Evolutionary conservation across 2,329 filamentous ascomycete species (phyloP).

Genomic region (Aspergillus phoenicis): DNA sequence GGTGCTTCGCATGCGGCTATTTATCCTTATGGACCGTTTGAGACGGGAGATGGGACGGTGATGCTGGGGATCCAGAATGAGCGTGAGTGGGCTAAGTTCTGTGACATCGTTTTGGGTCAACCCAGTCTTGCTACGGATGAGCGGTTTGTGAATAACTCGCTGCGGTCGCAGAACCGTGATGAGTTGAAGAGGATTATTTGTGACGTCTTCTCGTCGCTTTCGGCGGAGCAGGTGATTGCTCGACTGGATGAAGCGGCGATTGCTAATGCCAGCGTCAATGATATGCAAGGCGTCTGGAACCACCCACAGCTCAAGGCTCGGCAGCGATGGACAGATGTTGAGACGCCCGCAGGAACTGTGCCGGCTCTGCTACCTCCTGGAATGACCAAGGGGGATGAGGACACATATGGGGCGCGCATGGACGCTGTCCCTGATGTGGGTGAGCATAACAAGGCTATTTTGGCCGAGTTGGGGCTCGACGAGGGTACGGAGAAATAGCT

Average conservation of each 20-base stretch:
- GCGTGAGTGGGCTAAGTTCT: constrained; percentile 57
- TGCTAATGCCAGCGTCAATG: constrained; percentile 59
- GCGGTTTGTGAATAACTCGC: constrained; percentile 53
- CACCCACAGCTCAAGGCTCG: constrained; percentile 57
- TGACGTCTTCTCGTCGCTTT: constrained; percentile 43
- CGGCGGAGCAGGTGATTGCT: constrained; percentile 45
- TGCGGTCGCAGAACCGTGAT: constrained; percentile 51
- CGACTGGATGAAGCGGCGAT: constrained; percentile 54
- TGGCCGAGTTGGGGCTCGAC: constrained; percentile 48
- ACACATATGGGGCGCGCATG: constrained; percentile 31
- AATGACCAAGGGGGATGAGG: constrained; percentile 31
- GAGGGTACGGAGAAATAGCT: not conserved
- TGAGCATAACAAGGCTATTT: constrained; percentile 53
- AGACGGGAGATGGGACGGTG: constrained; percentile 52
- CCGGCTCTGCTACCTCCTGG: constrained; percentile 57
- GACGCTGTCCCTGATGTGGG: constrained; percentile 51
- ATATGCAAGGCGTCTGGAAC: constrained; percentile 58
- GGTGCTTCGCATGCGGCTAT: constrained; percentile 59
- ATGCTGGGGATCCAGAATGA: constrained; percentile 63
- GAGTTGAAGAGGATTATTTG: constrained; percentile 52
- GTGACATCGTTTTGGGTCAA: constrained; percentile 49
- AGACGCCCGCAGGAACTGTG: constrained; percentile 51
- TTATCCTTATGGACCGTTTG: constrained; percentile 61
- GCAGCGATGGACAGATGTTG: constrained; percentile 55
- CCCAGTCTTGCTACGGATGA: constrained; percentile 47